Conservation (phyloP, 2,329 filamentous ascomycete genomes). For the Penicillium sp. region DNA sequence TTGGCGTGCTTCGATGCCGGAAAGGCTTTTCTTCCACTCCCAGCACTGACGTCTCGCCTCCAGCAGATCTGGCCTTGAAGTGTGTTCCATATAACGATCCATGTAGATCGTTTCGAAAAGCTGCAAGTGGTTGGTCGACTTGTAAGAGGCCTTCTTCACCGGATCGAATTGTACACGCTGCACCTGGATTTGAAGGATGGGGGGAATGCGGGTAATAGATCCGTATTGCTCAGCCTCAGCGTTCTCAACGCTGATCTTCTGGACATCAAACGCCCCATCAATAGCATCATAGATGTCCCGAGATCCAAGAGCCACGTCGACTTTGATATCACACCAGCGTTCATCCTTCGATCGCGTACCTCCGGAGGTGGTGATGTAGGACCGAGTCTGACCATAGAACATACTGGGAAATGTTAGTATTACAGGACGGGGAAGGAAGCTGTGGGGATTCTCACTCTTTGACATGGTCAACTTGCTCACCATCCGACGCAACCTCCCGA, state of each 20-base stretch:
- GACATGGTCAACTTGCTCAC: conserved; percentile 78
- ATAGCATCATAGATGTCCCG: conserved; percentile 79
- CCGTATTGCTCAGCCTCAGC: conserved; percentile 63
- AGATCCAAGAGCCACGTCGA: conserved; percentile 59
- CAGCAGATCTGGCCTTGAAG: conserved; percentile 62
- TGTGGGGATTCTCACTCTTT: conserved; percentile 55
- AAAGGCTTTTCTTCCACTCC: conserved; percentile 69
- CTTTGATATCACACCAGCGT: conserved; percentile 63
- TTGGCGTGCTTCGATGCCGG: conserved; percentile 53
- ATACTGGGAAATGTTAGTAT: conserved; percentile 35
- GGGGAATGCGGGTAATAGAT: conserved; percentile 74
- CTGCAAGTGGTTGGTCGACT: conserved; percentile 74
- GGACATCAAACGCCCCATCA: conserved; percentile 80
- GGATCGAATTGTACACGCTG: conserved; percentile 76
- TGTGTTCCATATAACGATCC: conserved; percentile 75
- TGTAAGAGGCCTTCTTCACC: conserved; percentile 60
- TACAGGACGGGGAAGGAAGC: conserved; percentile 8
- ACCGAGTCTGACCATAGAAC: conserved; percentile 52
- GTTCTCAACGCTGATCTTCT: conserved; percentile 69
- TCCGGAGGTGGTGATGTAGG: conserved; percentile 48
- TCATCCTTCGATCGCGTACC: conserved; percentile 54
- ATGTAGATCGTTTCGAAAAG: conserved; percentile 82
- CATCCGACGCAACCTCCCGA: conserved; percentile 63
- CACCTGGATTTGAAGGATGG: conserved; percentile 85
- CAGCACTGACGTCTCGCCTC: conserved; percentile 69